phyloP scores from a whole-genome alignment of 139 green algal genomes.

The Zygnema circumcarinatum region DNA sequence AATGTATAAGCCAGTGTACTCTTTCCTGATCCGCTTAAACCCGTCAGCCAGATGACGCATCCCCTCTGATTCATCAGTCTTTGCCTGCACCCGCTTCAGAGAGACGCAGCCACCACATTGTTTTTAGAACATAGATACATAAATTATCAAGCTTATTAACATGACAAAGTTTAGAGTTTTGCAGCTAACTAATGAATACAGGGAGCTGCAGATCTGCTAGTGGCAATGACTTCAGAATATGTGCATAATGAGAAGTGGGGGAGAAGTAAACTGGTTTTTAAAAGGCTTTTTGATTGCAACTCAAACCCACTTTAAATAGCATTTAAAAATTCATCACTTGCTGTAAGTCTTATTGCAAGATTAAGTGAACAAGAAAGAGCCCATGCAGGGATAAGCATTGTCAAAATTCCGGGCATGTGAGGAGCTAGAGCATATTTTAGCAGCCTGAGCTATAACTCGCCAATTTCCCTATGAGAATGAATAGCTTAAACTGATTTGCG shows the following conservation, averaged over 20 bases:
- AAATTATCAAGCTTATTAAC: neutral
- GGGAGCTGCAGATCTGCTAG: neutral
- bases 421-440: too few species aligned
- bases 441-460: too few species aligned
- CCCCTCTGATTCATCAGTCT: conserved; percentile 81
- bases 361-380: too few species aligned
- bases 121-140: neutral
- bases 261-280: too few species aligned
- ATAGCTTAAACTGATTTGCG: too few species aligned
- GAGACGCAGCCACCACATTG: neutral
- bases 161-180: neutral
- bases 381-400: too few species aligned
- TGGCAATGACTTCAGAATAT: conserved; percentile 12
- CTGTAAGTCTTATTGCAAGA: too few species aligned
- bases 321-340: too few species aligned
- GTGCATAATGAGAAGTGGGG: neutral
- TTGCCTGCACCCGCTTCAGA: conserved; percentile 59
- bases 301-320: neutral
- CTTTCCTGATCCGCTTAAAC: conserved; percentile 76
- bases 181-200: neutral
- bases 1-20: conserved; percentile 73
- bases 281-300: too few species aligned
- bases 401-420: too few species aligned
- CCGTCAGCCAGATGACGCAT: conserved; percentile 89
- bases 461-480: too few species aligned